Evolutionary conservation across 176 grass and related monocot species (phyloP), one percentile per base, ranked within the genome.

Genomic region (Ensete glaucum): DNA sequence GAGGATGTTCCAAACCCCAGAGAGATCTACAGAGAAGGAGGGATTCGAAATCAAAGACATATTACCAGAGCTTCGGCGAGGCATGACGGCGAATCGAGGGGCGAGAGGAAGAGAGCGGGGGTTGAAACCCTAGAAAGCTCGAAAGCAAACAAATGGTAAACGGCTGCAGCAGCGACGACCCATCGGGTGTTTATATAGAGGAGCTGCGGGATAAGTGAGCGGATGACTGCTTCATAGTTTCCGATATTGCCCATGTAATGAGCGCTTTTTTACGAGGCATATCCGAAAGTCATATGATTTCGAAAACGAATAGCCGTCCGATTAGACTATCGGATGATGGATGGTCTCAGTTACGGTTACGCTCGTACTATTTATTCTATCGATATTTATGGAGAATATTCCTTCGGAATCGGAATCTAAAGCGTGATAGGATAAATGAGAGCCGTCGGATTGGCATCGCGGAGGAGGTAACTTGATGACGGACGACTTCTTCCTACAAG

Each of bases 41-140:
- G 3, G 13, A n/a, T 17, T 15, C 5, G 3, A 72, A 50, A 52
- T 0, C 0, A 7, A 23, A 50, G 51, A 16, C 69, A 6, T 52
- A 72, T 50, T 50, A 52, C 49, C 50, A 16, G 69, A 72, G 50
- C 69, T 72, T 22, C 69, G 69, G 21, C 69, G 69, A 51, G 69
- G 9, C 69, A 72, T 72, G 50, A 53, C 19, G 11, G 69, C 34
- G 4, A 23, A 11, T 12, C 6, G 50, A 51, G 3, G 19, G 1
- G 34, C 12, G 26, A 19, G 43, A 1, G 15, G 50, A 21, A 21
- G n/a, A 23, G 14, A 43, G 9, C 9, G 2, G 22, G 11, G 65
- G 27, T 16, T 50, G 69, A 72, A 72, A 72, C 49, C 69, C 69
- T 72, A 72, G 34, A 53, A 49, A 23, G 26, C 1, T 11, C 9